phyloP scores from a whole-genome alignment of 805 yeast species.

The Candida patagonica region DNA sequence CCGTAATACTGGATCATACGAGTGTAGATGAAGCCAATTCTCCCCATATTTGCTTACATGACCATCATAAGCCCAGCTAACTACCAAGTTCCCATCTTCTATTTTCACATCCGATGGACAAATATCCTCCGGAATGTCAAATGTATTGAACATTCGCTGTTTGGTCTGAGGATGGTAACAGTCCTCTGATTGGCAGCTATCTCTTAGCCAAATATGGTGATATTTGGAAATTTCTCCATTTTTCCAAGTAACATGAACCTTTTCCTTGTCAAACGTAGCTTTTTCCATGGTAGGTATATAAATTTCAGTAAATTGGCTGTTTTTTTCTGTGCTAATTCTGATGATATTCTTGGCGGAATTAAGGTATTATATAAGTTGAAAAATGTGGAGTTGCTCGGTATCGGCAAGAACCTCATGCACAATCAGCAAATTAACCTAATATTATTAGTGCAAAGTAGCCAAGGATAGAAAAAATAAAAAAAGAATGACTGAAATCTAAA shows the following conservation, averaged over 20 bases:
- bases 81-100: conserved; percentile 11
- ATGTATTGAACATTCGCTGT: conserved; percentile 51
- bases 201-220: conserved; percentile 56
- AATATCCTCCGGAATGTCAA: conserved; percentile 31
- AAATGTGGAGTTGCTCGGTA: background rate
- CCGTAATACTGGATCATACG: conserved; percentile 44
- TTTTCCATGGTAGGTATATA: conserved; percentile 1
- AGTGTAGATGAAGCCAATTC: conserved; percentile 40
- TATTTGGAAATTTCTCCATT: conserved; percentile 1
- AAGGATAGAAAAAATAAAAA: no score
- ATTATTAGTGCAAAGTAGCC: background rate
- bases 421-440: background rate
- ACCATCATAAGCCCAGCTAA: conserved; percentile 32
- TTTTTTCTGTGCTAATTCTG: background rate
- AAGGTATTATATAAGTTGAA: background rate
- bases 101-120: conserved; percentile 18
- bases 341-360: background rate
- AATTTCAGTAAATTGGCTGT: background rate
- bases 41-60: conserved; percentile 33
- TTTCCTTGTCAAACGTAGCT: background rate
- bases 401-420: background rate
- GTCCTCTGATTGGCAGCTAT: conserved; percentile 48
- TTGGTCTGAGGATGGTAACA: conserved; percentile 49
- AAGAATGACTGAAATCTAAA: no score
- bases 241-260: conserved; percentile 2